Percentiles rank a stretch among this genome's conserved stretches.
Conservation (phyloP, 192 early-diverging fungal species). For the Umbelopsis sp. region DNA sequence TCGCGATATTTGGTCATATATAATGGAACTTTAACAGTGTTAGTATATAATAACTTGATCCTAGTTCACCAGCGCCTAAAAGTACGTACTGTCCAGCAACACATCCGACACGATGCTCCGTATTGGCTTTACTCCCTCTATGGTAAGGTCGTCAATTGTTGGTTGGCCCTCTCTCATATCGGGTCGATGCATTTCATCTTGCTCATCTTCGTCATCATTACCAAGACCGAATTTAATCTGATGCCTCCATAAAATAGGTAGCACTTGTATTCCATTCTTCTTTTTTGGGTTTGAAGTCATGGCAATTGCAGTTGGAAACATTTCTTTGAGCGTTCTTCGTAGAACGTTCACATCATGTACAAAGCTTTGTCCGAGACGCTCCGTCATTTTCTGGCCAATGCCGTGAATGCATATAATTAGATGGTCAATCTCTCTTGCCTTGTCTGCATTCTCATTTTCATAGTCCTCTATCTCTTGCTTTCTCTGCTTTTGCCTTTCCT, state of each 20-base stretch:
- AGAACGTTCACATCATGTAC: conserved; percentile 62
- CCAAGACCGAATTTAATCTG: conserved; percentile 68
- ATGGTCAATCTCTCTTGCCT: conserved; percentile 70
- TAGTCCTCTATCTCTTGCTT: conserved; percentile 51
- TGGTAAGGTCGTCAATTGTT: conserved; percentile 68
- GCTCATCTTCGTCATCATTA: conserved; percentile 51
- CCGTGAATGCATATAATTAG: conserved; percentile 80
- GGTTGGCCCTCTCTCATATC: conserved; percentile 51
- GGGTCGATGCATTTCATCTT: conserved; percentile 45
- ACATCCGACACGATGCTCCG: conserved; percentile 76
- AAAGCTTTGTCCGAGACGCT: conserved; percentile 65
- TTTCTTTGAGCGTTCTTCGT: conserved; percentile 62
- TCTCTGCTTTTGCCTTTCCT: conserved; percentile 44
- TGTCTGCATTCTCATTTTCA: conserved; percentile 50
- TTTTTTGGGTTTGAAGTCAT: neutral
- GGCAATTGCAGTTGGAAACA: conserved; percentile 11
- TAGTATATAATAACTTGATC: neutral
- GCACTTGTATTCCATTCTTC: conserved; percentile 60
- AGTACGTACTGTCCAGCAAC: conserved; percentile 65
- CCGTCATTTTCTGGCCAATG: conserved; percentile 77
- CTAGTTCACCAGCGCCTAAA: neutral
- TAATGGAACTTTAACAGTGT: conserved; percentile 51
- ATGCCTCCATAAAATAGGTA: conserved; percentile 78
- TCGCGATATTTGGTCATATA: conserved; percentile 79
- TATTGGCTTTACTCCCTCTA: conserved; percentile 75